Base-by-base conservation (phyloP, 331 rosid genomes). In the Saraca asoca region DNA sequence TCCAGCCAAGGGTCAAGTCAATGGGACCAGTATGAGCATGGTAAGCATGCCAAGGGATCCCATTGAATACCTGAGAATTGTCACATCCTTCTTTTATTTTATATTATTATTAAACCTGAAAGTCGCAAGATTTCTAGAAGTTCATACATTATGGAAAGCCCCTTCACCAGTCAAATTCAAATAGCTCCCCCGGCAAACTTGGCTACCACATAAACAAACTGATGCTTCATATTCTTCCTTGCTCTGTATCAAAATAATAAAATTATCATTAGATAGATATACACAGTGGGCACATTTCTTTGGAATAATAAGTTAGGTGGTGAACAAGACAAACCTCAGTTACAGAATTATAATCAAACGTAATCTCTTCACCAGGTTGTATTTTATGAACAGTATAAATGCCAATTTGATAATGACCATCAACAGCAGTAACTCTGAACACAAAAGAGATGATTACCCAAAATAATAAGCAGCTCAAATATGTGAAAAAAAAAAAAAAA, bases 161-260 rank as follows among this genome's bases (percentile, higher is more conserved):
- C 91, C 99, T 83, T 94, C 99, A 38, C 97, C 99, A 6, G 97
- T 88, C 78, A 94, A 85, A 83, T 94, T 94, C 75, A 94, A 73
- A 80, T 94, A 94, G 82, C 99, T 94, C 31, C 99, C 99, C 41
- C 99, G 85, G 76, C 99, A 94, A 60, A 90, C 96, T 90, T 88
- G 99, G 74, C 99, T 94, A 50, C 99, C 99, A 80, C 99, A 94
- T 80, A 94, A 83, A 83, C 99, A 94, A 59, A 94, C 99, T 0
- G 99, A 94, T 10, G 95, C 99, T 81, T 90, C 97, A 61, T 94
- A 94, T 78, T 94, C 99, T 73, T 94, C 99, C 88, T 94, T 94
- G 77, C 99, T 94, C 99, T 94, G 79, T 35, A 64, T 60, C 49
- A 72, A 56, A 60, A 75, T 48, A 62, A 62, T 73, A 37, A 62